These are phyloP conservation scores for Echinochloa phyllopogon DNA, from an alignment of 176 grass and related monocot species.

Conservation along the genomic window DNA sequence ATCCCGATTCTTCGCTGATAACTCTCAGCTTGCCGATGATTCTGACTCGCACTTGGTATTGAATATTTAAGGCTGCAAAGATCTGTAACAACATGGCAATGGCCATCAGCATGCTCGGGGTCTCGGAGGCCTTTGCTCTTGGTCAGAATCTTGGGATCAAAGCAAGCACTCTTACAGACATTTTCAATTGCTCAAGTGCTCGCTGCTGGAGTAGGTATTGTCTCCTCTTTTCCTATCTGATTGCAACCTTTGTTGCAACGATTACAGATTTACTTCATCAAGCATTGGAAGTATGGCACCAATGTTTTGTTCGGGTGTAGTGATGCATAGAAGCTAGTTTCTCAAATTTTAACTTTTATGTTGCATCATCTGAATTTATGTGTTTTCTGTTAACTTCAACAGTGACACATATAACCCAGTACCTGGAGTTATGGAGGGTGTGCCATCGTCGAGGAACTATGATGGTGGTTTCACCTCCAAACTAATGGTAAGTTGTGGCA, in stretches of 20 bases:
- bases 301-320: neutral
- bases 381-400: constrained; percentile 26
- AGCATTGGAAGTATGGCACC: neutral
- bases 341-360: constrained; percentile 18
- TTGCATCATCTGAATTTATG: constrained; percentile 19
- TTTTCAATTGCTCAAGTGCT: constrained; percentile 97
- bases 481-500: constrained; percentile 68
- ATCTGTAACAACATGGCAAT: constrained; percentile 98
- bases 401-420: constrained; percentile 98
- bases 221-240: constrained; percentile 23
- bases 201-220: constrained; percentile 93
- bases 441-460: constrained; percentile 88
- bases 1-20: constrained; percentile 14
- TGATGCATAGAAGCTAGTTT: neutral
- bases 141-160: constrained; percentile 89
- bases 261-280: neutral
- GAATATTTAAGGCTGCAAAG: constrained; percentile 77
- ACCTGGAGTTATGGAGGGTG: constrained; percentile 78
- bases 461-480: constrained; percentile 87
- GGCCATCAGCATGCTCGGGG: constrained; percentile 93
- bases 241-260: neutral
- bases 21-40: neutral
- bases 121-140: constrained; percentile 91
- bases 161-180: constrained; percentile 75
- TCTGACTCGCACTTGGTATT: constrained; percentile 17